Conservation (phyloP, 1,284 basidiomycete species). For the Meripilus lineatus region DNA sequence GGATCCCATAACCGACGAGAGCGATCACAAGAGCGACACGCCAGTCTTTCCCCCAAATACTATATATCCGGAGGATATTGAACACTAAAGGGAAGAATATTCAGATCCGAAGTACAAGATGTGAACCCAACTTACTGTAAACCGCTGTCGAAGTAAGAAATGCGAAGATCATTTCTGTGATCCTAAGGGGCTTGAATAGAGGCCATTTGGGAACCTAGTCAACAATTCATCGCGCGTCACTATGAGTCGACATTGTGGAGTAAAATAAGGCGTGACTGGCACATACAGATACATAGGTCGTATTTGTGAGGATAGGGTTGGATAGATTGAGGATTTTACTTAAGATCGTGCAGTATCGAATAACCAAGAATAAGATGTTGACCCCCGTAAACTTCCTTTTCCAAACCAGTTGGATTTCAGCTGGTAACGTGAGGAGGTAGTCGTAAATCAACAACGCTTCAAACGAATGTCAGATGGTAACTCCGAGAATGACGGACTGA, state of each 20-base stretch:
- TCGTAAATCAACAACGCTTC: conserved; percentile 18
- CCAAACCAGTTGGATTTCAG: conserved; percentile 16
- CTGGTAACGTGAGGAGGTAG: conserved; percentile 13
- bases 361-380: conserved; percentile 15
- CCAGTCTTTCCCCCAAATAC: conserved; percentile 14
- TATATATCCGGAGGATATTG: conserved; percentile 17
- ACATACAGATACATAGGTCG: conserved; percentile 7
- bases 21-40: conserved; percentile 10
- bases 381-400: conserved; percentile 13
- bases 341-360: conserved; percentile 13
- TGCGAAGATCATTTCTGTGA: conserved; percentile 5
- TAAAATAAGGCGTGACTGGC: too few relatives aligned
- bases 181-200: conserved; percentile 9
- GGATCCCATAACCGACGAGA: conserved; percentile 13
- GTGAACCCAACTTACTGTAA: not conserved
- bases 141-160: conserved; percentile 1
- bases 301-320: not conserved
- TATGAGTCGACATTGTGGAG: not conserved
- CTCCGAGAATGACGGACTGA: too few relatives aligned
- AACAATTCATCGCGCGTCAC: not conserved
- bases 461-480: too few relatives aligned
- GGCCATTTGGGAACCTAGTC: conserved; percentile 10
- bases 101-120: too few relatives aligned
- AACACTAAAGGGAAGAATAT: conserved; percentile 11
- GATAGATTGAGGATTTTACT: conserved; percentile 10